phyloP scores from a whole-genome alignment of 2,329 filamentous ascomycete genomes.

The Lithohypha guttulata region DNA sequence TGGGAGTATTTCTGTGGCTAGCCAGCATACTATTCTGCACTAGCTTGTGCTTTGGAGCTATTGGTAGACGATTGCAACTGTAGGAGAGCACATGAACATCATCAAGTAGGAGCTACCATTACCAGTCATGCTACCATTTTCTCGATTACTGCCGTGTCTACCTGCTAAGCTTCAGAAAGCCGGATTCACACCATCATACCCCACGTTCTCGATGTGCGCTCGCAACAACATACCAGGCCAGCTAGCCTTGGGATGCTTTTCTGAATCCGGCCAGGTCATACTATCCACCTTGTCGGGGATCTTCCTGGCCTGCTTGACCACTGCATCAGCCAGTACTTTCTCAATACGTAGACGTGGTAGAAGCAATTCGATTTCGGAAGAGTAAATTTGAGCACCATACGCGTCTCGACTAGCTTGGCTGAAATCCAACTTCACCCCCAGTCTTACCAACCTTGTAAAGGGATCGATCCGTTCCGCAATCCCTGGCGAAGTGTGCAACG shows the following conservation, averaged over 20 bases:
- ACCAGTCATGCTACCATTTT: too few species aligned
- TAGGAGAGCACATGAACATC: conserved; percentile 11
- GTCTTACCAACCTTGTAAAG: conserved; percentile 29
- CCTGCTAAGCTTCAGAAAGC: conserved; percentile 19
- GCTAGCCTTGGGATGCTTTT: conserved; percentile 22
- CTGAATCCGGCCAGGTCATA: conserved; percentile 9
- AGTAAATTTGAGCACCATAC: conserved; percentile 14
- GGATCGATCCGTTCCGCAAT: conserved; percentile 36
- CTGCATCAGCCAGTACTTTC: conserved; percentile 34
- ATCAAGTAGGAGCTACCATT: too few species aligned
- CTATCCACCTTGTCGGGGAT: conserved; percentile 29
- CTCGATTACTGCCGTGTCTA: too few species aligned
- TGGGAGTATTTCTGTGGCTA: conserved; percentile 70
- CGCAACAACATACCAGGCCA: conserved; percentile 26
- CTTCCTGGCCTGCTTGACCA: conserved; percentile 31
- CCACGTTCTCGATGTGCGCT: conserved; percentile 20
- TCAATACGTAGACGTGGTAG: conserved; percentile 32
- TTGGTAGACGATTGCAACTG: conserved; percentile 59
- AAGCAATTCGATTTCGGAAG: conserved; percentile 18
- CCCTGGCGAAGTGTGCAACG: conserved; percentile 34
- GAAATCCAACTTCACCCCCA: conserved; percentile 33
- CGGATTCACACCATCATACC: conserved; percentile 22
- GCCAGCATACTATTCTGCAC: conserved; percentile 90
- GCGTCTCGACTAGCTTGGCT: conserved; percentile 20
- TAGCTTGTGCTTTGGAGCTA: conserved; percentile 90